These are phyloP conservation scores for Gossypium australe DNA, from an alignment of 345 rosid genomes.

Conservation along the genomic window DNA sequence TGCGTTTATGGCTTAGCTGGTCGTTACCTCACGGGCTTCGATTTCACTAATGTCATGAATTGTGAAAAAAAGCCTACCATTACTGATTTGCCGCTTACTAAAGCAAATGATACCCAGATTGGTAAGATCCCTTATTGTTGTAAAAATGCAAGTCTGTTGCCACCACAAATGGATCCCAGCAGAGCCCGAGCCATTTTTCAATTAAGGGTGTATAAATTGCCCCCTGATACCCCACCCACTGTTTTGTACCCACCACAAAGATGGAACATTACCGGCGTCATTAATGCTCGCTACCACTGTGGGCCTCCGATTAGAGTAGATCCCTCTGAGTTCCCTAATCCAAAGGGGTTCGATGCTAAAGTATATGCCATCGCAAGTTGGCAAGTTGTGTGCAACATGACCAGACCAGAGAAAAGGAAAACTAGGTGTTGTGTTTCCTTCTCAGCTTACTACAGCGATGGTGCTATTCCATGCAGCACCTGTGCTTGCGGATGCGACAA, in stretches of 20 bases:
- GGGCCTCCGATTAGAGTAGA: constrained; percentile 71
- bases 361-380: constrained; percentile 56
- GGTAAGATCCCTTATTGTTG: constrained; percentile 84
- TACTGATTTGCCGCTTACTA: constrained; percentile 59
- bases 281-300: constrained; percentile 70
- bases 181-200: constrained; percentile 68
- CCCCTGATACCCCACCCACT: constrained; percentile 63
- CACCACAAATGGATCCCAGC: constrained; percentile 53
- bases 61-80: constrained; percentile 65
- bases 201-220: constrained; percentile 65
- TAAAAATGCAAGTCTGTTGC: constrained; percentile 63
- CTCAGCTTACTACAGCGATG: constrained; percentile 79
- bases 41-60: constrained; percentile 62
- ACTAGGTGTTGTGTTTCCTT: constrained; percentile 87
- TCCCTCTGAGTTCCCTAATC: constrained; percentile 66
- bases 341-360: constrained; percentile 51
- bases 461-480: constrained; percentile 76
- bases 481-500: constrained; percentile 87
- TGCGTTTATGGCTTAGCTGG: constrained; percentile 72
- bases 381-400: constrained; percentile 80
- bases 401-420: constrained; percentile 50
- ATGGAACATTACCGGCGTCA: constrained; percentile 61
- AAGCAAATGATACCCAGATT: constrained; percentile 43
- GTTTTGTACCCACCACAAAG: constrained; percentile 65
- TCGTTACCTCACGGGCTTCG: constrained; percentile 48